These are phyloP conservation scores for Firmiana major DNA, from an alignment of 345 rosid genomes.

Conservation along the genomic window DNA sequence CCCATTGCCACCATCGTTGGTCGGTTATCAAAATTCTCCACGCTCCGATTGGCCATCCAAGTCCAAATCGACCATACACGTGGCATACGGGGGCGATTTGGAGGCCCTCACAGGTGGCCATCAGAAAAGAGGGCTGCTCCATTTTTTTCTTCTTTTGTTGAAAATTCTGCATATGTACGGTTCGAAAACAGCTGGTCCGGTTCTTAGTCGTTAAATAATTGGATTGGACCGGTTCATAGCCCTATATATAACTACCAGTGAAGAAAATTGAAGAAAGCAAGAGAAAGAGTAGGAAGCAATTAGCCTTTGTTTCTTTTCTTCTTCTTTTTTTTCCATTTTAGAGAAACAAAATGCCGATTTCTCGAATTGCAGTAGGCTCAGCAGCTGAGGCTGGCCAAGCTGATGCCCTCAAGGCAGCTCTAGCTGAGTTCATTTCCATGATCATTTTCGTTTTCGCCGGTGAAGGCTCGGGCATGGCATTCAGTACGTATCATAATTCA, in stretches of 20 bases:
- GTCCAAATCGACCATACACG: constrained; percentile 36
- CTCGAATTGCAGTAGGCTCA: constrained; percentile 44
- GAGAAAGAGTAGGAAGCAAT: not conserved
- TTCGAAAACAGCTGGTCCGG: constrained; percentile 17
- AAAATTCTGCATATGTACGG: constrained; percentile 6
- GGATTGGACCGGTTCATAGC: not conserved
- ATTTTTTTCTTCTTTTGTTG: constrained; percentile 11
- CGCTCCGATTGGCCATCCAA: constrained; percentile 15
- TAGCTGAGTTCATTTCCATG: constrained; percentile 66
- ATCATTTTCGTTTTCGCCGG: constrained; percentile 78
- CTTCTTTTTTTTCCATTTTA: not conserved
- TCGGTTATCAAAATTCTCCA: constrained; percentile 20
- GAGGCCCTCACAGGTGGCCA: constrained; percentile 38
- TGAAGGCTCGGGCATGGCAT: constrained; percentile 79
- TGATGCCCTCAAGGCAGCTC: constrained; percentile 51
- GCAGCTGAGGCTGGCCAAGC: constrained; percentile 41
- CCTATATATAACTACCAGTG: constrained; percentile 20
- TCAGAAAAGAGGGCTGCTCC: not conserved
- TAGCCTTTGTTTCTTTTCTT: not conserved
- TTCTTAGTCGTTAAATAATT: not conserved
- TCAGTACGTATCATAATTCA: constrained; percentile 29
- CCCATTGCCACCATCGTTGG: constrained; percentile 21
- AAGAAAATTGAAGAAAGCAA: not conserved
- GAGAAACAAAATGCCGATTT: constrained; percentile 39
- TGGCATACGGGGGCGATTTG: constrained; percentile 22